Evolutionary conservation across 352 stramenopile species (phyloP).

Genomic region (Pythium vanterpoolii): DNA sequence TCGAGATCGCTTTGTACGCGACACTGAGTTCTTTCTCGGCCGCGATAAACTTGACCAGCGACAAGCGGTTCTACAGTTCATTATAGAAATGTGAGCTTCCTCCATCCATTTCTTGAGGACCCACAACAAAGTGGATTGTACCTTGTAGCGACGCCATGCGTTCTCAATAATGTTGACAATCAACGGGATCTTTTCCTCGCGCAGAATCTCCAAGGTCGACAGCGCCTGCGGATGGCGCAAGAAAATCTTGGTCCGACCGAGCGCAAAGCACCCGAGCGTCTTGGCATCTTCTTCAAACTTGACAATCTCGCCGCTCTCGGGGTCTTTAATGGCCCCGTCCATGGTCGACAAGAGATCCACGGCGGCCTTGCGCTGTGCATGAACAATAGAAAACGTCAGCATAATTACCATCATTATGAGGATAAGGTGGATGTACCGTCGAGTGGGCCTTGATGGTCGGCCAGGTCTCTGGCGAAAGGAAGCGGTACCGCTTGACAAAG

Average conservation of each 20-base stretch:
- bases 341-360: constrained; percentile 69
- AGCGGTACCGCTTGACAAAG: constrained; percentile 86
- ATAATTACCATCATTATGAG: no score
- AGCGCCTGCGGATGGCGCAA: constrained; percentile 86
- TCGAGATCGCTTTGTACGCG: constrained; percentile 46
- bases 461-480: constrained; percentile 78
- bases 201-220: constrained; percentile 80
- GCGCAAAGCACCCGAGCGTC: constrained; percentile 70
- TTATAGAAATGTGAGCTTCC: background rate
- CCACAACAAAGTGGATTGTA: no score
- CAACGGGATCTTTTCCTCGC: constrained; percentile 68
- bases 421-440: constrained; percentile 23
- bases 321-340: constrained; percentile 53
- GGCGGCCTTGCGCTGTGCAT: constrained; percentile 53
- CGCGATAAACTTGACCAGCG: constrained; percentile 54
- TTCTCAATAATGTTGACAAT: constrained; percentile 86
- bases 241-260: constrained; percentile 90
- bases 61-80: constrained; percentile 41
- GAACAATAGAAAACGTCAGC: constrained; percentile 3
- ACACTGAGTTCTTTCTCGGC: constrained; percentile 49
- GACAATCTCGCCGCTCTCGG: constrained; percentile 46
- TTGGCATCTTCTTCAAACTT: constrained; percentile 75
- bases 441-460: constrained; percentile 60
- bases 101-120: no score
- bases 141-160: constrained; percentile 77